A percentile compares a stretch with the other conserved stretches of the same genome.
Conservation (phyloP, 257 asterid genomes). For the Solanum chiquidenum region DNA sequence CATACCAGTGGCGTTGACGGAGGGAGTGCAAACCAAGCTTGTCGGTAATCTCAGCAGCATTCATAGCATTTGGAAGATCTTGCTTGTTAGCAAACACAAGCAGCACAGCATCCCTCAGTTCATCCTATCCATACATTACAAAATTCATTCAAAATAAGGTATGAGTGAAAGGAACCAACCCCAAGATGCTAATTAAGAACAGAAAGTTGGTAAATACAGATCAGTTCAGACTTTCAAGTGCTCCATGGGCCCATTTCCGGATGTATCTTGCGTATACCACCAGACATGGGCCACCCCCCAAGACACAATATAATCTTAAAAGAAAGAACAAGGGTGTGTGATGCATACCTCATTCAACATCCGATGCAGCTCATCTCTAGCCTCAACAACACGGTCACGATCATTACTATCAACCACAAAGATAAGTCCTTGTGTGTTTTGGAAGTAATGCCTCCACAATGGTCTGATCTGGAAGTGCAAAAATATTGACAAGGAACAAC, state of each 20-base stretch:
- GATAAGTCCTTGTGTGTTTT: slow-evolving; percentile 77
- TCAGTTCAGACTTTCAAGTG: neutral
- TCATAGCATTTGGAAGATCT: slow-evolving; percentile 74
- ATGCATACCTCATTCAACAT: slow-evolving; percentile 63
- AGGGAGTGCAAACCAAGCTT: slow-evolving; percentile 71
- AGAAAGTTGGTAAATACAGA: neutral
- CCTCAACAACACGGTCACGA: slow-evolving; percentile 83
- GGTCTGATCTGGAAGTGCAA: slow-evolving; percentile 54
- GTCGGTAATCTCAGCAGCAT: slow-evolving; percentile 65
- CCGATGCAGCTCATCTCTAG: slow-evolving; percentile 77
- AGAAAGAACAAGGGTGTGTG: neutral
- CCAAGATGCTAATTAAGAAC: neutral
- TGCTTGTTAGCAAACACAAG: slow-evolving; percentile 67
- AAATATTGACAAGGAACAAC: neutral
- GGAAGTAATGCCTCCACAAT: slow-evolving; percentile 83
- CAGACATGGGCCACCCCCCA: neutral
- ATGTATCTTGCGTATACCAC: neutral
- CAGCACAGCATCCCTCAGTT: slow-evolving; percentile 62
- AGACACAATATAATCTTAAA: neutral
- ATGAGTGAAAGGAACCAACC: neutral
- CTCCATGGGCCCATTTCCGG: neutral
- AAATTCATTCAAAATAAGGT: neutral
- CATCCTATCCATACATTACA: slow-evolving; percentile 22
- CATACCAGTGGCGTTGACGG: slow-evolving; percentile 60
- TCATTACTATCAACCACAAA: slow-evolving; percentile 81